These are phyloP conservation scores for Fusarium torreyae DNA, from an alignment of 2,329 filamentous ascomycete genomes.

Conservation along the genomic window DNA sequence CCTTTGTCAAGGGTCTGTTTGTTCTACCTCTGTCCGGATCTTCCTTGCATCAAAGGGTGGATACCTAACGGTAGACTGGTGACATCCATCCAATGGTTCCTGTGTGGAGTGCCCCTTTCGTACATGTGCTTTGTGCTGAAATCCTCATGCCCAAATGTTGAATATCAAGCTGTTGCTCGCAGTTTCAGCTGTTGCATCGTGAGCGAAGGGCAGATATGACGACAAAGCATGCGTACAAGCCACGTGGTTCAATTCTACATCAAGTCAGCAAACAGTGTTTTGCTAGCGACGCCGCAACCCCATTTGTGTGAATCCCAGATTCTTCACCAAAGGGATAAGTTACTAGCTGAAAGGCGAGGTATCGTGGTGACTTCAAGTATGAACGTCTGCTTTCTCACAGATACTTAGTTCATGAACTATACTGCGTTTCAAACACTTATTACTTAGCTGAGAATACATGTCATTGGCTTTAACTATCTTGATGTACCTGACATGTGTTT, in stretches of 20 bases:
- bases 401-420: too few species aligned
- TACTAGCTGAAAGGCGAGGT: neutral
- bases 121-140: slow-evolving; percentile 20
- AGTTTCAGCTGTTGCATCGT: neutral
- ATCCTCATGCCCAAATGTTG: slow-evolving; percentile 1
- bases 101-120: slow-evolving; percentile 31
- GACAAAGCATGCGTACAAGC: neutral
- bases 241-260: neutral
- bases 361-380: neutral
- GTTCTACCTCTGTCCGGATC: slow-evolving; percentile 28
- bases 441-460: too few species aligned
- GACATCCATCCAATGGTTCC: slow-evolving; percentile 19
- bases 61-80: slow-evolving; percentile 23
- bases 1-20: slow-evolving; percentile 18
- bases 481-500: too few species aligned
- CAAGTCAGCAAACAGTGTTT: neutral
- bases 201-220: neutral
- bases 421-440: too few species aligned
- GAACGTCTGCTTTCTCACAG: neutral
- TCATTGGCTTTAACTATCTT: too few species aligned
- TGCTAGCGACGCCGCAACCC: too few species aligned
- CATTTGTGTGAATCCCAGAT: neutral
- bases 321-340: neutral
- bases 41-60: slow-evolving; percentile 44
- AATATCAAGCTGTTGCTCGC: neutral